Evolutionary conservation across 768 basidiomycete species (phyloP).

Genomic region (Lentinula sp.): DNA sequence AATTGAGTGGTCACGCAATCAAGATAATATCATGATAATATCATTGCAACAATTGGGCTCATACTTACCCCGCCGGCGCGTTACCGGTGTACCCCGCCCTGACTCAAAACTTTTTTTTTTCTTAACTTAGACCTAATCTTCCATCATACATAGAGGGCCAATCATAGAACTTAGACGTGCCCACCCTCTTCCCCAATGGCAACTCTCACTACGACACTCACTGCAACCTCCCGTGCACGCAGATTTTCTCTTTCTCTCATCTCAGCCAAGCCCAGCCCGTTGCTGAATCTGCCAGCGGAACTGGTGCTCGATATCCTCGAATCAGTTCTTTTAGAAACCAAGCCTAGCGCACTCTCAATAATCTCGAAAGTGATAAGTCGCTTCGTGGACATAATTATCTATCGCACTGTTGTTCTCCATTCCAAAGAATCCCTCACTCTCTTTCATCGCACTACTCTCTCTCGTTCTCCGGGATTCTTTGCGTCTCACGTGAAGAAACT

Average conservation of each 20-base stretch:
- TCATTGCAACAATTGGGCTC: background rate
- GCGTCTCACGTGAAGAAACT: constrained; percentile 28
- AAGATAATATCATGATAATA: background rate
- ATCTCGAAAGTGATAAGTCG: constrained; percentile 18
- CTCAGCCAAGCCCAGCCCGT: constrained; percentile 13
- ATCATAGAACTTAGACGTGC: background rate
- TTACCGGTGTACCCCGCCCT: background rate
- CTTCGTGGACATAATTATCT: constrained; percentile 29
- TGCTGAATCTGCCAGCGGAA: constrained; percentile 31
- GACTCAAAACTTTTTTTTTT: background rate
- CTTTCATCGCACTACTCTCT: constrained; percentile 27
- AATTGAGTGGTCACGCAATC: background rate
- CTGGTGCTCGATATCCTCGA: constrained; percentile 30
- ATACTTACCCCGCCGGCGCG: background rate
- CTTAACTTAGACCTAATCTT: background rate
- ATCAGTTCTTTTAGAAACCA: constrained; percentile 20
- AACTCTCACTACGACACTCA: background rate
- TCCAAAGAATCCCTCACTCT: constrained; percentile 20
- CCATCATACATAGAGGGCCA: background rate
- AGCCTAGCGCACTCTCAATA: constrained; percentile 15
- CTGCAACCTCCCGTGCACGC: constrained; percentile 3
- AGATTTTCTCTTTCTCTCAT: constrained; percentile 15
- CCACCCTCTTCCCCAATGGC: background rate
- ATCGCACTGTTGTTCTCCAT: constrained; percentile 31
- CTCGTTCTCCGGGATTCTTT: constrained; percentile 20